phyloP scores from a whole-genome alignment of 352 stramenopile genomes.

The Pythium phragmiticola region DNA sequence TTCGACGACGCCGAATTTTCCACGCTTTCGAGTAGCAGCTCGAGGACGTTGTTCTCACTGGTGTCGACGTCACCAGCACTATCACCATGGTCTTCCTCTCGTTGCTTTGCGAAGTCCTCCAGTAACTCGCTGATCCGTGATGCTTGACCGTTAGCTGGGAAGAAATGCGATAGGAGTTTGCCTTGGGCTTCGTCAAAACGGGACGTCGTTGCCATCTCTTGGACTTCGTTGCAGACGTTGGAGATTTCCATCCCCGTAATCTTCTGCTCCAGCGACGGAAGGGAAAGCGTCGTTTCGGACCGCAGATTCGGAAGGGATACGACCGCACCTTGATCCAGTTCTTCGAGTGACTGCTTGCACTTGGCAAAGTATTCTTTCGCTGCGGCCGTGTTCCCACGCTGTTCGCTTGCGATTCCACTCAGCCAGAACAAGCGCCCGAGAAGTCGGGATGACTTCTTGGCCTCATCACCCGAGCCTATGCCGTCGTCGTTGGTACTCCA shows the following conservation, averaged over 20 bases:
- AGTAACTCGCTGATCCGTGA: constrained; percentile 54
- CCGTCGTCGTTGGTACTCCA: constrained; percentile 3
- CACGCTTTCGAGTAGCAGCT: constrained; percentile 16
- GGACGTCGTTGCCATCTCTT: constrained; percentile 33
- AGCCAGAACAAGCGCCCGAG: constrained; percentile 60
- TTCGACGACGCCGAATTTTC: constrained; percentile 10
- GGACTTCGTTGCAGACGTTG: constrained; percentile 54
- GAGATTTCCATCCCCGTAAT: constrained; percentile 53
- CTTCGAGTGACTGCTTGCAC: constrained; percentile 34
- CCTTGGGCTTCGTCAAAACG: constrained; percentile 43
- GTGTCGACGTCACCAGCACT: neutral
- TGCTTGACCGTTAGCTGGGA: constrained; percentile 38
- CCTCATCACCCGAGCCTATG: neutral
- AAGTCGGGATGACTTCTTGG: neutral
- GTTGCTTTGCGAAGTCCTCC: constrained; percentile 40
- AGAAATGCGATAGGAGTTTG: constrained; percentile 50
- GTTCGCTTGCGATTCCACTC: constrained; percentile 48
- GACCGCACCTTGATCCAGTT: neutral
- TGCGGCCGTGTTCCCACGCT: constrained; percentile 36
- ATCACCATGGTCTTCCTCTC: neutral
- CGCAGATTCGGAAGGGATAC: constrained; percentile 53
- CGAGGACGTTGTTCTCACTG: constrained; percentile 9
- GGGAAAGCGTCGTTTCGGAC: constrained; percentile 34
- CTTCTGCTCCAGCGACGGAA: constrained; percentile 42
- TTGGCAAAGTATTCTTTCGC: constrained; percentile 60